These are phyloP conservation scores for Suillus subluteus DNA, from an alignment of 768 basidiomycete species.

Conservation along the genomic window DNA sequence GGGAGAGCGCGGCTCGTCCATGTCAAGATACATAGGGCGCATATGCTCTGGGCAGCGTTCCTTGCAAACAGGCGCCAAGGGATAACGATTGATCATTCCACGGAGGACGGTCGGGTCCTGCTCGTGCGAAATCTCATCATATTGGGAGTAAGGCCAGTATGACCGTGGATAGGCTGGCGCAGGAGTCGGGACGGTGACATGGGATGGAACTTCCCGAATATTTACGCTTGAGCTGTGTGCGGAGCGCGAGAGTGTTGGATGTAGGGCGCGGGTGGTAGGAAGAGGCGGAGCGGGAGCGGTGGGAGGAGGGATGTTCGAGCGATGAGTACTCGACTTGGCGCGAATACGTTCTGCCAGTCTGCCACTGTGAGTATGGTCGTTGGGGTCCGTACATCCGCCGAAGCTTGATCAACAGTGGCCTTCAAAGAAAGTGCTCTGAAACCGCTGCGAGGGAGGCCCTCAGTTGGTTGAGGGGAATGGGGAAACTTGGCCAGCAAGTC, in stretches of 20 bases:
- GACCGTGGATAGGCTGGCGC: background rate
- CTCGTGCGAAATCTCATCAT: background rate
- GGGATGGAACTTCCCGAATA: conserved; percentile 1
- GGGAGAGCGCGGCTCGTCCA: conserved; percentile 6
- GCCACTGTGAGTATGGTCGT: background rate
- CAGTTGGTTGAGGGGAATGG: background rate
- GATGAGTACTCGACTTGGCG: conserved; percentile 4
- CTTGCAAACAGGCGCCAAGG: conserved; percentile 4
- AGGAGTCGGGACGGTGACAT: background rate
- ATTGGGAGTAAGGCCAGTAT: background rate
- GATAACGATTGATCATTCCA: conserved; percentile 6
- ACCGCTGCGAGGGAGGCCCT: background rate
- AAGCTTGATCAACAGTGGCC: background rate
- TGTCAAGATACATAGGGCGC: conserved; percentile 15
- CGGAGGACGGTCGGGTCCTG: conserved; percentile 1
- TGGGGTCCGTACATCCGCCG: background rate
- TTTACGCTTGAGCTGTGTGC: conserved; percentile 5
- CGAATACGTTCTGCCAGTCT: conserved; percentile 9
- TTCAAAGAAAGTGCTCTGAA: conserved; percentile 3
- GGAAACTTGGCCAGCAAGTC: conserved; percentile 8
- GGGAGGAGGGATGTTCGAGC: background rate
- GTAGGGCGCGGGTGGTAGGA: background rate
- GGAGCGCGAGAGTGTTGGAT: background rate
- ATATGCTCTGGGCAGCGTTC: conserved; percentile 9
- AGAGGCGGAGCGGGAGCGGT: conserved; percentile 1